These are phyloP conservation scores for Clausena lansium DNA, from an alignment of 345 rosid genomes.

Conservation along the genomic window DNA sequence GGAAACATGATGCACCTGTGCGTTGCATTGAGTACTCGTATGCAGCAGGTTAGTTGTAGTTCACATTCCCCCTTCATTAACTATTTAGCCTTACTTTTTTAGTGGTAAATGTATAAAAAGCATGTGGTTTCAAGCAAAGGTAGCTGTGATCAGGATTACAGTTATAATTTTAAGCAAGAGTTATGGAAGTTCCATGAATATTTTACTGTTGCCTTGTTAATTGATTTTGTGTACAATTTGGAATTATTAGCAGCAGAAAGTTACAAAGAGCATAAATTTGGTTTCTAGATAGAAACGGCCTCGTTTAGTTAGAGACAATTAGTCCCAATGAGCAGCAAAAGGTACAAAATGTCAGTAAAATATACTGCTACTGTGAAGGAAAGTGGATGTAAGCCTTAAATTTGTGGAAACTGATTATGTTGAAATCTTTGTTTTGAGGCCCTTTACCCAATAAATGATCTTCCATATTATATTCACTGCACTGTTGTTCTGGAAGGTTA, in stretches of 20 bases:
- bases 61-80: not conserved
- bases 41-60: slow-evolving; percentile 68
- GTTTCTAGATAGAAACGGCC: no score
- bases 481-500: not conserved
- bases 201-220: not conserved
- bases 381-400: not conserved
- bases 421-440: not conserved
- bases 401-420: not conserved
- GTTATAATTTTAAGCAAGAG: not conserved
- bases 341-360: not conserved
- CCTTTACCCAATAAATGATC: not conserved
- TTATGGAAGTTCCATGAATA: not conserved
- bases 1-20: slow-evolving; percentile 85
- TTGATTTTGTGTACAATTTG: no score
- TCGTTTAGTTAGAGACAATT: not conserved
- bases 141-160: not conserved
- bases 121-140: not conserved
- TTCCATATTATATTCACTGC: not conserved
- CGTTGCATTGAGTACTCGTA: slow-evolving; percentile 94
- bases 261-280: no score
- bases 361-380: not conserved
- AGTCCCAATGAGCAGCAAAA: not conserved
- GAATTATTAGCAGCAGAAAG: no score
- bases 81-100: no score
- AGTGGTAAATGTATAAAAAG: no score